phyloP scores from a whole-genome alignment of 2,329 filamentous ascomycete genomes.

The Aquanectria penicillioides region DNA sequence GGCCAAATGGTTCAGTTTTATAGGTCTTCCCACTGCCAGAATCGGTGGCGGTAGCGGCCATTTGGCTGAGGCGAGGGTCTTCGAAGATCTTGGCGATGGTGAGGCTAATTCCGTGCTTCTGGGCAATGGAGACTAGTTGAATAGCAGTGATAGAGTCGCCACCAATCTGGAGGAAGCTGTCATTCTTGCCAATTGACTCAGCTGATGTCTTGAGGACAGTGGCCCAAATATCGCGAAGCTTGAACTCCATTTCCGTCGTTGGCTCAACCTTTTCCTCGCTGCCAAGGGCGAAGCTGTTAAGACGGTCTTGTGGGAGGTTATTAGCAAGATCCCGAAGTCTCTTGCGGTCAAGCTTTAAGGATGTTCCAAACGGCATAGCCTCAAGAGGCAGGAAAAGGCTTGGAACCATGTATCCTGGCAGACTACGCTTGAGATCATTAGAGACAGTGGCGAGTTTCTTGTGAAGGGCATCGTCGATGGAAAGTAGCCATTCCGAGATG shows the following conservation, averaged over 20 bases:
- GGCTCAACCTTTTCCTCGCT: background rate
- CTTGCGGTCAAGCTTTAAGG: slow-evolving; percentile 32
- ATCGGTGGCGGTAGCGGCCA: background rate
- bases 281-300: too few relatives aligned
- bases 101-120: background rate
- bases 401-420: slow-evolving; percentile 33
- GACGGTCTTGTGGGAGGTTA: too few relatives aligned
- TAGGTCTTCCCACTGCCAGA: too few relatives aligned
- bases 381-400: slow-evolving; percentile 19
- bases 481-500: too few relatives aligned
- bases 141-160: slow-evolving; percentile 21
- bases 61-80: background rate
- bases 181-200: slow-evolving; percentile 26
- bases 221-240: slow-evolving; percentile 48
- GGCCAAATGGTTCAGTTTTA: too few relatives aligned
- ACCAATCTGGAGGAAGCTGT: slow-evolving; percentile 4
- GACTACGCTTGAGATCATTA: slow-evolving; percentile 16
- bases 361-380: slow-evolving; percentile 23
- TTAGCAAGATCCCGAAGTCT: slow-evolving; percentile 20
- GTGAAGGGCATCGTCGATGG: background rate
- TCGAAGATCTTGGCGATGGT: slow-evolving; percentile 6
- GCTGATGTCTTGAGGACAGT: slow-evolving; percentile 38
- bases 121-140: slow-evolving; percentile 35
- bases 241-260: background rate
- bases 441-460: slow-evolving; percentile 25